These are phyloP conservation scores for Phoma sp. DNA, from an alignment of 2,329 filamentous ascomycete genomes.

Conservation along the genomic window DNA sequence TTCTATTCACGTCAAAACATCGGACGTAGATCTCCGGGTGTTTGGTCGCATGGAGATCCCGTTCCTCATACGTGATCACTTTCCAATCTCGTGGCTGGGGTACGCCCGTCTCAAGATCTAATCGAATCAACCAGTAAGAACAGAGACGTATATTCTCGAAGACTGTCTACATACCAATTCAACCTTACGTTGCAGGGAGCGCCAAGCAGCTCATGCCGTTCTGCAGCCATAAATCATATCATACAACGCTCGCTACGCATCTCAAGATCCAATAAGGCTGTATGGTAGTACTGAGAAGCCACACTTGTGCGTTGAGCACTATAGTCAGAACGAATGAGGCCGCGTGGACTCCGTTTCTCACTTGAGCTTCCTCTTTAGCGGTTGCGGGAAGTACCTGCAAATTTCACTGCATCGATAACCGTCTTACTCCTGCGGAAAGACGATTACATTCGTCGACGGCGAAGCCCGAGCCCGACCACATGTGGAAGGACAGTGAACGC, in stretches of 20 bases:
- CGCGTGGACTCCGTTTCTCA: neutral
- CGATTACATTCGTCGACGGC: constrained; percentile 9
- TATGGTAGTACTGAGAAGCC: neutral
- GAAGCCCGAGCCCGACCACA: constrained; percentile 3
- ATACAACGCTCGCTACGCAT: neutral
- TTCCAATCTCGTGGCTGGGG: neutral
- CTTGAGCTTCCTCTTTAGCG: constrained; percentile 28
- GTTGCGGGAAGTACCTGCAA: constrained; percentile 7
- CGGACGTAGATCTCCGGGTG: neutral
- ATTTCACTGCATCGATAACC: constrained; percentile 19
- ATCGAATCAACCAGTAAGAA: neutral
- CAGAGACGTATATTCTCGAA: neutral
- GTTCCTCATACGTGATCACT: neutral
- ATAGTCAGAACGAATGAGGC: constrained; percentile 2
- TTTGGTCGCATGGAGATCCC: neutral
- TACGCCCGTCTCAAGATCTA: neutral
- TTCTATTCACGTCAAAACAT: constrained; percentile 3
- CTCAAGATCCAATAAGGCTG: neutral
- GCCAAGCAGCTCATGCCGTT: neutral
- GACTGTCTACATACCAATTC: neutral
- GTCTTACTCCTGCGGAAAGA: constrained; percentile 5
- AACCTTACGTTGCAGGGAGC: neutral
- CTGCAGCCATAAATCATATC: neutral
- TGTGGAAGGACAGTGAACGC: constrained; percentile 27
- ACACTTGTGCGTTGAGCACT: neutral